Evolutionary conservation across 441 rosid genomes (phyloP), one percentile per base, ranked within the genome.

Genomic region (Pelargonium fulgidum): DNA sequence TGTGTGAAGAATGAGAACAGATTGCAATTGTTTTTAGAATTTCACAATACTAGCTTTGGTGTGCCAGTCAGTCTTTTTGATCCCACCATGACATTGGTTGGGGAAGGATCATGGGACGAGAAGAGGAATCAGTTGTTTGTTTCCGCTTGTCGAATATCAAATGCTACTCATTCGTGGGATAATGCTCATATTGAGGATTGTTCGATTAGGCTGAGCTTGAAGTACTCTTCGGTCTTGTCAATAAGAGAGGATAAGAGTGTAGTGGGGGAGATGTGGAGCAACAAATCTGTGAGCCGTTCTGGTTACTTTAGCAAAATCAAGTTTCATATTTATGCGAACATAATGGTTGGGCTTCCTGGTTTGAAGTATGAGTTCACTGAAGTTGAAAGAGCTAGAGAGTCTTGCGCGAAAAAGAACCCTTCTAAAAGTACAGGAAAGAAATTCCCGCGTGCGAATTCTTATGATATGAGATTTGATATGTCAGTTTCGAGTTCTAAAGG

Each of bases 51-150:
- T 13, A 68, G 62, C 36, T 0, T 64, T 54, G 44, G 0, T 16
- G 36, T 59, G 36, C 36, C 4, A 3, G 4, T 29, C 36, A 29
- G 36, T 7, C 16, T 62, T 68, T 77, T 82, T n/a, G 24, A 72
- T 74, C 78, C 72, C 7, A 70, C 22, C 62, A 68, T 52, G n/a
- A 66, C 77, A 1, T 47, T 82, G 61, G 65, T 82, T 11, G 84
- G 80, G 7, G 85, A 82, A 72, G 85, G 78, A 59, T 11, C 14
- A 16, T 82, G 85, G 85, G 81, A 77, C 3, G 67, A 70, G 3
- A 72, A 68, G 36, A 75, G 72, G 47, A 75, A 79, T n/a, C 67
- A 0, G 54, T 68, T 82, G 5, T 47, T 19, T 20, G 24, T 82
- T 39, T 44, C 64, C 19, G 83, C 77, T 24, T 78, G 78, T 22